Evolutionary conservation across 208 protist genomes (phyloP), one percentile per base, ranked within the genome.

Genomic region (Tetramitus jugosus): DNA sequence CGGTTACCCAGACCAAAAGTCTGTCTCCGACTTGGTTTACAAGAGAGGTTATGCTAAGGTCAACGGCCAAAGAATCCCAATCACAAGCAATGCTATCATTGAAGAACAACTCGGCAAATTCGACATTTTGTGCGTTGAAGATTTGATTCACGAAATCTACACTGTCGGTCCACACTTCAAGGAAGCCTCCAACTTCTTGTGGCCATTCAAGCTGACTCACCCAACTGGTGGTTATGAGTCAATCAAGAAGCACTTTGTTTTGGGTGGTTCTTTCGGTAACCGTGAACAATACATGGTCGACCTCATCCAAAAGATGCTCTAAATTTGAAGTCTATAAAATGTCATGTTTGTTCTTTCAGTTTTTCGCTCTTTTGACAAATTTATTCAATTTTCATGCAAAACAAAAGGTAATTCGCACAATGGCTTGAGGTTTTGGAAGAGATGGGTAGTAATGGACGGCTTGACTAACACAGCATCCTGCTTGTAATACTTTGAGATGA

Each of bases 91-190:
- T 84, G 65, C 29, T 60, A 13, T 98, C 75, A 93, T 99, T 81
- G 93, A 97, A 85, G 78, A 95, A 67, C 81, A 85, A 77, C 94
- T 99, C 77, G 91, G 93, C 46, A 90, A 98, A 86, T 87, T 92
- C 62, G 91, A 90, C 74, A 88, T 99, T 77, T 87, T 98, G 65
- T 99, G 96, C 84, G 89, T 96, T 56, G 98, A 99, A 90, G 98
- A 99, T 81, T 76, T 99, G 35, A 93, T 99, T 83, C 96, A 99
- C 94, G 95, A 99, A 91, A 97, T 99, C 88, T 94, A 92, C 94
- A 99, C 97, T 80, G 90, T 89, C 79, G 98, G 98, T 80, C 92
- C 94, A 80, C 72, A 98, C 88, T 99, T 99, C 94, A 97, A 94
- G 84, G 83, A 94, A 79, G 97, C 94, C 60, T 96, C 90, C 85